Conservation (phyloP, 192 early-diverging fungal species). For the Entomortierella chlamydospora region DNA sequence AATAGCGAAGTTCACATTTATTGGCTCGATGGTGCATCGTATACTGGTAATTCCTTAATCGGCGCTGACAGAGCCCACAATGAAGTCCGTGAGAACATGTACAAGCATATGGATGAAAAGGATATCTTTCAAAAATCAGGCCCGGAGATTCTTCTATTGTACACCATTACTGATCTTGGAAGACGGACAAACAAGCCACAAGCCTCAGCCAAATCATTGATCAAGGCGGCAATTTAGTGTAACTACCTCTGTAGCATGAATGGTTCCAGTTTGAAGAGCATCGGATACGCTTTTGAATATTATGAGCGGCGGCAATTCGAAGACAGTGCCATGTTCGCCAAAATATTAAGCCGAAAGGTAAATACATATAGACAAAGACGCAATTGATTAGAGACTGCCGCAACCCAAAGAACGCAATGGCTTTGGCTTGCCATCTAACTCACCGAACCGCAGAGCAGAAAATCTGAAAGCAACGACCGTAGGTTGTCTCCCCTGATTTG, state of each 20-base stretch:
- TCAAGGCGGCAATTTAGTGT: no score
- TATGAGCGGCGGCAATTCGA: not conserved
- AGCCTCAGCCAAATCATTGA: not conserved
- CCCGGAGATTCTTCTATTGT: not conserved
- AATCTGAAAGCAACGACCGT: not conserved
- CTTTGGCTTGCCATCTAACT: no score
- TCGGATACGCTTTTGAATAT: no score
- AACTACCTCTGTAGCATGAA: not conserved
- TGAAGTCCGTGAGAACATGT: not conserved
- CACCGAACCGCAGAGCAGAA: no score
- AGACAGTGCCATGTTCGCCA: not conserved
- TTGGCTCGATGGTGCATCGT: not conserved
- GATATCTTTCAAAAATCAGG: not conserved
- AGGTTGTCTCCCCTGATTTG: not conserved
- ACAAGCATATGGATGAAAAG: constrained; percentile 2
- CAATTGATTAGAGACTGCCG: no score
- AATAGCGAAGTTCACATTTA: not conserved
- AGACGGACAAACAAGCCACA: not conserved
- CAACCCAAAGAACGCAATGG: no score
- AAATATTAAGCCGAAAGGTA: not conserved
- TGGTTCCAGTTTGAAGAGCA: not conserved
- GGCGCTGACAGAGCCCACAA: not conserved
- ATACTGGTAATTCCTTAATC: not conserved
- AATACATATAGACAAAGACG: no score
- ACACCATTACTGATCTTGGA: not conserved